phyloP scores from a whole-genome alignment of 768 basidiomycete genomes.

The Lactifluus volemus region DNA sequence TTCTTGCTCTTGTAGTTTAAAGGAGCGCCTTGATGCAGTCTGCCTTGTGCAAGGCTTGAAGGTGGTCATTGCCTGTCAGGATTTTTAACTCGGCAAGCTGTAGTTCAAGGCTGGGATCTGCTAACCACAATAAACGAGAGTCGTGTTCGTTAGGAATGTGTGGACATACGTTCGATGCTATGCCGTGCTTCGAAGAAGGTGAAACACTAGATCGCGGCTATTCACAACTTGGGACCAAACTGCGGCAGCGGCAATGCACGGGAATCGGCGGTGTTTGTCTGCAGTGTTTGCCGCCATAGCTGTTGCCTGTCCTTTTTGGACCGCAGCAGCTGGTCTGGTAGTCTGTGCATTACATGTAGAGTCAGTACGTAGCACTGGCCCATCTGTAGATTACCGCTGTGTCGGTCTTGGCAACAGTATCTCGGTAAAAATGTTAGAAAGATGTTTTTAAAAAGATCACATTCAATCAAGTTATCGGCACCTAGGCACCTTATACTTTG shows the following conservation, averaged over 20 bases:
- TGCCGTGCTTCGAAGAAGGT: neutral
- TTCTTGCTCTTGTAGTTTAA: neutral
- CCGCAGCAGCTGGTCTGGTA: too few species aligned
- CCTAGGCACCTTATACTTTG: neutral
- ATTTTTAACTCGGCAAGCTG: neutral
- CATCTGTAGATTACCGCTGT: neutral
- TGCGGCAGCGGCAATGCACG: neutral
- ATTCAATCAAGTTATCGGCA: neutral
- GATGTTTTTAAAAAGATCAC: too few species aligned
- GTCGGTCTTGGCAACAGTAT: neutral
- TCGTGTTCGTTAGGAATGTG: too few species aligned
- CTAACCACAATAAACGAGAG: conserved; percentile 30
- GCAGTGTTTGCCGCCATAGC: neutral
- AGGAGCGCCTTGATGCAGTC: conserved; percentile 13
- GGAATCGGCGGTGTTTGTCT: neutral
- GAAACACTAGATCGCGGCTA: neutral
- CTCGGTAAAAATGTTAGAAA: too few species aligned
- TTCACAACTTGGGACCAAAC: neutral
- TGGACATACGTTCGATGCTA: neutral
- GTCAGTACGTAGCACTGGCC: neutral
- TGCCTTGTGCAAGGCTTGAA: conserved; percentile 11
- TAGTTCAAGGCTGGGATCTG: neutral
- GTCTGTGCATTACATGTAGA: neutral
- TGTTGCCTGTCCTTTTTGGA: neutral
- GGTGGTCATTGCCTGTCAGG: conserved; percentile 14